Percentiles rank a stretch among this genome's conserved stretches.
Conservation (phyloP, 768 basidiomycete genomes). For the Dentipellis fragilis region DNA sequence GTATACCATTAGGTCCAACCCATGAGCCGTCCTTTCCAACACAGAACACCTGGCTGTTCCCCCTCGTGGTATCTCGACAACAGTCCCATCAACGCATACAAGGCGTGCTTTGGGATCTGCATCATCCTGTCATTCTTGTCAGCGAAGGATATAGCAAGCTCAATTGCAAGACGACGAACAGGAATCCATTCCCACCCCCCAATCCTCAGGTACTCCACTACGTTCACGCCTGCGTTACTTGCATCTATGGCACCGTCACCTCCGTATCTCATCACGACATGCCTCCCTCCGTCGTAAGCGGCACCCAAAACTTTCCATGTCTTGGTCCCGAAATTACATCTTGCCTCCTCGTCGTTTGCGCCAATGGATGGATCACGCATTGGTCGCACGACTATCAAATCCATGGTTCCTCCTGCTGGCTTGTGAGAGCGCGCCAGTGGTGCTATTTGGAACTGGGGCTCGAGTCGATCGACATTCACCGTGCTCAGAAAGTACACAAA, state of each 20-base stretch:
- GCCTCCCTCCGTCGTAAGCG: slow-evolving; percentile 75
- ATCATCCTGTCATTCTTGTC: slow-evolving; percentile 50
- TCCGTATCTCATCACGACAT: slow-evolving; percentile 47
- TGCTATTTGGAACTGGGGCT: slow-evolving; percentile 69
- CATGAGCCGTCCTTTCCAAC: too few species aligned
- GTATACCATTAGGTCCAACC: slow-evolving; percentile 38
- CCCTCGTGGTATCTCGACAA: slow-evolving; percentile 49
- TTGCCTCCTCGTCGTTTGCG: slow-evolving; percentile 28
- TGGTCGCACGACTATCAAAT: slow-evolving; percentile 73
- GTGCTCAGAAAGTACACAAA: slow-evolving; percentile 83
- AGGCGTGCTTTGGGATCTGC: slow-evolving; percentile 54
- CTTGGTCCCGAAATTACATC: slow-evolving; percentile 45
- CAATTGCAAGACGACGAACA: slow-evolving; percentile 31
- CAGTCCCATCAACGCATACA: slow-evolving; percentile 72
- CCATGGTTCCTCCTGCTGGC: slow-evolving; percentile 37
- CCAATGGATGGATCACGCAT: slow-evolving; percentile 40
- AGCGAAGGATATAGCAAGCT: too few species aligned
- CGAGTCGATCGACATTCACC: slow-evolving; percentile 78
- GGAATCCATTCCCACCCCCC: slow-evolving; percentile 84
- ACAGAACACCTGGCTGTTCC: slow-evolving; percentile 41
- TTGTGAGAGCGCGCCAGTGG: slow-evolving; percentile 44
- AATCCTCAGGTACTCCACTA: slow-evolving; percentile 74
- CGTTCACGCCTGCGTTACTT: slow-evolving; percentile 23
- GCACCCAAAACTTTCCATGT: slow-evolving; percentile 41
- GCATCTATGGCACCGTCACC: slow-evolving; percentile 23